Percentiles rank a stretch among this genome's conserved stretches.
Conservation (phyloP, 2,329 filamentous ascomycete species). For the Davidsoniella virescens region DNA sequence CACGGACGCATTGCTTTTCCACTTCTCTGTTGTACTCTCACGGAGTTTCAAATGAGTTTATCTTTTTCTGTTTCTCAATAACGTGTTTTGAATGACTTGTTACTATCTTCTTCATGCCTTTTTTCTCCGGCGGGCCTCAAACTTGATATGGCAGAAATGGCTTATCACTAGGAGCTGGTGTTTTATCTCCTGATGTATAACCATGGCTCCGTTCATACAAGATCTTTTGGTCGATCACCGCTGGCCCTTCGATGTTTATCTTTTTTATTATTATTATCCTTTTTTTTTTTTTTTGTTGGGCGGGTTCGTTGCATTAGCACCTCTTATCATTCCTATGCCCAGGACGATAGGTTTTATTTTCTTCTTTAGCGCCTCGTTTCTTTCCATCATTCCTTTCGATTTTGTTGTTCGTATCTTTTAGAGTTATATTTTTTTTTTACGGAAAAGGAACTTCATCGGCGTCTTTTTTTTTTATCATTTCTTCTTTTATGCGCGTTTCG, state of each 20-base stretch:
- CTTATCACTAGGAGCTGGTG: background rate
- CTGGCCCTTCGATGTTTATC: background rate
- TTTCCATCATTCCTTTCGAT: background rate
- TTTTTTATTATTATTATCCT: conserved; percentile 1
- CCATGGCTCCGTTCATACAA: background rate
- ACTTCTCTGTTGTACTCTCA: background rate
- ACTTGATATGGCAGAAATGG: background rate
- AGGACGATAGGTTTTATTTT: background rate
- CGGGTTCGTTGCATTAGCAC: background rate
- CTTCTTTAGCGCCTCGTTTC: background rate
- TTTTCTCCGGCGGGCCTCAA: background rate
- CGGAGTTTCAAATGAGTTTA: background rate
- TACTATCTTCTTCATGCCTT: conserved; percentile 4
- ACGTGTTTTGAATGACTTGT: conserved; percentile 5
- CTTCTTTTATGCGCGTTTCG: background rate
- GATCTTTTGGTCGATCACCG: background rate
- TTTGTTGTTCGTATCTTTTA: conserved; percentile 1
- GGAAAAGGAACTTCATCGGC: conserved; percentile 1
- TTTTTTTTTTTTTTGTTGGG: conserved; percentile 5
- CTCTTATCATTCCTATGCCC: conserved; percentile 2
- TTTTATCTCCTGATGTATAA: background rate
- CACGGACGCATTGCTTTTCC: conserved; percentile 1
- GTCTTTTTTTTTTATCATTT: background rate
- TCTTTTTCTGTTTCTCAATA: conserved; percentile 1
- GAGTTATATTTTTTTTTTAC: background rate